phyloP scores from a whole-genome alignment of 1,284 basidiomycete genomes.

The Tranzscheliella williamsii region DNA sequence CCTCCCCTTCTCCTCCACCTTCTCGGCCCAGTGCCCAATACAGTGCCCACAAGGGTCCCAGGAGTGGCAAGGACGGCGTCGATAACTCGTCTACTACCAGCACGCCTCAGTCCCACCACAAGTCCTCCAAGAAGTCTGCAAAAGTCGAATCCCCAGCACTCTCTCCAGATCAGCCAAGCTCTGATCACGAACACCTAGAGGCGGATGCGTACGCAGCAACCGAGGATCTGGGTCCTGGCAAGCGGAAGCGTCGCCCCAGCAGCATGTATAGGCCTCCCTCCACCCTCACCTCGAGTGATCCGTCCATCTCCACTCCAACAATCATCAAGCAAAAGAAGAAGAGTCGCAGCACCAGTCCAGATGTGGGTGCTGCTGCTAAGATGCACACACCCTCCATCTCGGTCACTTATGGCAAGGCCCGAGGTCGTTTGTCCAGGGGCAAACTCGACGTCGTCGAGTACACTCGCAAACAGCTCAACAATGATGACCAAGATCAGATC shows the following conservation, averaged over 20 bases:
- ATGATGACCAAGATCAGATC: background rate
- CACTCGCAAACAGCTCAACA: no score
- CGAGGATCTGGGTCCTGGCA: conserved; percentile 31
- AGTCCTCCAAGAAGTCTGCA: background rate
- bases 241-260: conserved; percentile 48
- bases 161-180: background rate
- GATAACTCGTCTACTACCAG: background rate
- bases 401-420: conserved; percentile 12
- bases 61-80: conserved; percentile 6
- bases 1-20: conserved; percentile 34
- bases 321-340: conserved; percentile 30
- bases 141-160: background rate
- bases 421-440: conserved; percentile 14
- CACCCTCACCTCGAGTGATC: conserved; percentile 39
- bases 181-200: background rate
- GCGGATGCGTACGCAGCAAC: conserved; percentile 3
- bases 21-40: conserved; percentile 24
- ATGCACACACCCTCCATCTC: conserved; percentile 2
- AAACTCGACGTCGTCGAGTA: conserved; percentile 2
- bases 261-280: conserved; percentile 50
- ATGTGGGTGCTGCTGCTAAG: conserved; percentile 6
- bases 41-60: conserved; percentile 19
- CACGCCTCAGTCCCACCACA: background rate
- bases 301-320: conserved; percentile 5
- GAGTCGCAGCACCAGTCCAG: conserved; percentile 27